phyloP scores from a whole-genome alignment of 2,329 filamentous ascomycete species.

The Verruconis gallopava region DNA sequence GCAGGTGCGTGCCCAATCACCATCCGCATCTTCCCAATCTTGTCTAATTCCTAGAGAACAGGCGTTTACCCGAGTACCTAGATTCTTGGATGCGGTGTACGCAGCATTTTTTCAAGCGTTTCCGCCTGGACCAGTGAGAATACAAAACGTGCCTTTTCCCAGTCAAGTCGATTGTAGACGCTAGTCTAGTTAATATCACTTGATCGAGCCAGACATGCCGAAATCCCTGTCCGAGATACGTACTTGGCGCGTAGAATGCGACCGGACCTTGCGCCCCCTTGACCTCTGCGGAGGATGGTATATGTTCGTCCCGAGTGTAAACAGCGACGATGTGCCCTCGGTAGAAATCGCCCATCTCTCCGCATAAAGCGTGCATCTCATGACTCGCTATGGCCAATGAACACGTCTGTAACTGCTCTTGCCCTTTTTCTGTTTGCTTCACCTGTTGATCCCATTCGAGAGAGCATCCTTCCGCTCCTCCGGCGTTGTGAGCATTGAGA shows the following conservation, averaged over 20 bases:
- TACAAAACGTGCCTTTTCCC: constrained; percentile 33
- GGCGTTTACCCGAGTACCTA: constrained; percentile 26
- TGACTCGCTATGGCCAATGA: constrained; percentile 24
- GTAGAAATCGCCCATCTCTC: constrained; percentile 49
- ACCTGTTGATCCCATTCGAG: constrained; percentile 2
- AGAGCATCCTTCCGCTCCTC: constrained; percentile 23
- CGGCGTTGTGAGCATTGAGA: constrained; percentile 27
- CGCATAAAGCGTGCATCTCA: constrained; percentile 43
- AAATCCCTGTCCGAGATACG: constrained; percentile 46
- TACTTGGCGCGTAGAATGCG: constrained; percentile 18
- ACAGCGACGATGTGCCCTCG: constrained; percentile 25
- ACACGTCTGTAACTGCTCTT: constrained; percentile 32
- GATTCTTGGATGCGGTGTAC: neutral
- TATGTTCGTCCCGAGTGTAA: constrained; percentile 30
- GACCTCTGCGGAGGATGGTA: neutral
- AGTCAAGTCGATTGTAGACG: constrained; percentile 48
- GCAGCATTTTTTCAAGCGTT: constrained; percentile 22
- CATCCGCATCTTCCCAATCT: constrained; percentile 50
- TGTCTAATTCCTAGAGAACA: constrained; percentile 44
- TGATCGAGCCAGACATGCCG: constrained; percentile 54
- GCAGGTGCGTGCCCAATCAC: neutral
- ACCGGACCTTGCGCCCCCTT: neutral
- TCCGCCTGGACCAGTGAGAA: constrained; percentile 24
- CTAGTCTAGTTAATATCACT: constrained; percentile 27
- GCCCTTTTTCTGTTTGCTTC: constrained; percentile 39